Evolutionary conservation across 805 yeast species (phyloP).

Genomic region (Metschnikowia peoriensis): DNA sequence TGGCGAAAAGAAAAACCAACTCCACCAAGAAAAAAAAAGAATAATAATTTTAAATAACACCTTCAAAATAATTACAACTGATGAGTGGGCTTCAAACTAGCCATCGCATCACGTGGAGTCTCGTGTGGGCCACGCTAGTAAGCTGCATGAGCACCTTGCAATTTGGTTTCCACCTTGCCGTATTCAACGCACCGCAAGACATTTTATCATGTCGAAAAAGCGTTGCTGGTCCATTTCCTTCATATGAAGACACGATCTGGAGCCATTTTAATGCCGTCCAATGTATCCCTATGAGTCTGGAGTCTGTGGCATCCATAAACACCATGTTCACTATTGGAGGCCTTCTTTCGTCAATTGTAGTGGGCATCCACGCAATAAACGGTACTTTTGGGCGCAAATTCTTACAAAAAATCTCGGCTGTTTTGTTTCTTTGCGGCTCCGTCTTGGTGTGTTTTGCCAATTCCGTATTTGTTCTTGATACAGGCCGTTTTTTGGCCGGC

Average conservation of each 20-base stretch:
- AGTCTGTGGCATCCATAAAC: slow-evolving; percentile 26
- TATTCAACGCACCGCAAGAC: slow-evolving; percentile 34
- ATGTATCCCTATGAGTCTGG: slow-evolving; percentile 30
- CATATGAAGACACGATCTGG: slow-evolving; percentile 30
- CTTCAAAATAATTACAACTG: too few species aligned
- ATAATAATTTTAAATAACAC: too few species aligned
- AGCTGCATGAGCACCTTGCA: slow-evolving; percentile 37
- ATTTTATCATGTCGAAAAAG: slow-evolving; percentile 27
- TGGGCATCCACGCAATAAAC: slow-evolving; percentile 29
- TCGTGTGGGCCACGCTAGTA: slow-evolving; percentile 37
- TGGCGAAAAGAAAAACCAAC: background rate
- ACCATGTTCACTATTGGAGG: slow-evolving; percentile 40
- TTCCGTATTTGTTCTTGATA: slow-evolving; percentile 18
- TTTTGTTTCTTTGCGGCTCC: slow-evolving; percentile 28
- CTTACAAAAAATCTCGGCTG: slow-evolving; percentile 18
- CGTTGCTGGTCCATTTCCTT: slow-evolving; percentile 8
- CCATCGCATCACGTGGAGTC: slow-evolving; percentile 24
- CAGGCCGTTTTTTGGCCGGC: slow-evolving; percentile 37
- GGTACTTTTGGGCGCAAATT: slow-evolving; percentile 25
- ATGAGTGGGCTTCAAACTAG: slow-evolving; percentile 11
- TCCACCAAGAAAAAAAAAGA: too few species aligned
- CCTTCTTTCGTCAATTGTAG: slow-evolving; percentile 27
- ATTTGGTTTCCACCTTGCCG: slow-evolving; percentile 41
- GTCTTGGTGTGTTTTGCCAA: slow-evolving; percentile 26
- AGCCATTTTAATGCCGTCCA: slow-evolving; percentile 19